Evolutionary conservation across 2,329 filamentous ascomycete species (phyloP).

Genomic region (Cordyceps fumosorosea): DNA sequence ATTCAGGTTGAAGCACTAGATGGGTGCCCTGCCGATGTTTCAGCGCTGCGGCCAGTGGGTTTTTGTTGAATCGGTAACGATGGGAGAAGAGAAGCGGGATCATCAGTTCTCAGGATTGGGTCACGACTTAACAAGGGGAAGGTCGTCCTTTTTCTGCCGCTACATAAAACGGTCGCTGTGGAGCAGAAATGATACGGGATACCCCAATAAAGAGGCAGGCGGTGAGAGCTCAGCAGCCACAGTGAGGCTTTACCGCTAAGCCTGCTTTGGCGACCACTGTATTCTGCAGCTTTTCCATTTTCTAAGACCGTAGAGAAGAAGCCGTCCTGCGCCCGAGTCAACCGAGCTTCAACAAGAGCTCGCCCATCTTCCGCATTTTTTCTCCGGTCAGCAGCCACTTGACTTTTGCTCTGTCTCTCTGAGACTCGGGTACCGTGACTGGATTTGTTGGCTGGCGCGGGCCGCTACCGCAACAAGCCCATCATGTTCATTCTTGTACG

Average conservation of each 20-base stretch:
- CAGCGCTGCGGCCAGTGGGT: neutral
- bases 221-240: neutral
- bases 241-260: slow-evolving; percentile 2
- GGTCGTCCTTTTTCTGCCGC: neutral
- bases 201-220: neutral
- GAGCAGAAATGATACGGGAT: neutral
- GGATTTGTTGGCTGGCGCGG: neutral
- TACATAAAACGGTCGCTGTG: too few relatives aligned
- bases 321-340: neutral
- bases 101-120: neutral
- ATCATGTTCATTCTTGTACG: slow-evolving; percentile 47
- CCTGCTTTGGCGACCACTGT: neutral
- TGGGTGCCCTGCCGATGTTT: neutral
- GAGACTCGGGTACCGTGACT: neutral
- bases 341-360: neutral
- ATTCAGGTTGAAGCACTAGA: neutral
- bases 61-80: neutral
- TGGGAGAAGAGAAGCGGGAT: neutral
- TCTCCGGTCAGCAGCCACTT: neutral
- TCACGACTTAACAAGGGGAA: neutral
- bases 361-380: neutral
- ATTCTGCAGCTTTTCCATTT: neutral
- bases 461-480: neutral
- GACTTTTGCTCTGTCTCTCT: too few relatives aligned
- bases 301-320: neutral